Percentiles rank a stretch among this genome's conserved stretches.
phyloP scores from a whole-genome alignment of 2,329 filamentous ascomycete species.

The Sclerotinia borealis region DNA sequence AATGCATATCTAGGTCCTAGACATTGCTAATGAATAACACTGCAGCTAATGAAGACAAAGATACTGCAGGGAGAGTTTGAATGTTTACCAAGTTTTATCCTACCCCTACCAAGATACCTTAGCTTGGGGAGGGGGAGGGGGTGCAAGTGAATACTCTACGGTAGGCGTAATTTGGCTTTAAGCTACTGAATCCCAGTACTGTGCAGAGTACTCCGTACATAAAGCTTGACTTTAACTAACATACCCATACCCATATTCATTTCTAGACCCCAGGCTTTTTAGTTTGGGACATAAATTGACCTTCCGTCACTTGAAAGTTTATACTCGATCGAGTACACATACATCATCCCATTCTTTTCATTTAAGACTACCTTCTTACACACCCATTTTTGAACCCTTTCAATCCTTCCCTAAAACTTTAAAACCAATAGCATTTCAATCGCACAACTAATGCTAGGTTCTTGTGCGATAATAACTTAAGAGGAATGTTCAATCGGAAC shows the following conservation, averaged over 20 bases:
- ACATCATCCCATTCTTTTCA: not conserved
- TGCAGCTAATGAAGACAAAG: not conserved
- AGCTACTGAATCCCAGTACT: not conserved
- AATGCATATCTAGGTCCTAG: not conserved
- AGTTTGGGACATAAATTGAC: not conserved
- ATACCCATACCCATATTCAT: not conserved
- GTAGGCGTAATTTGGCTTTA: not conserved
- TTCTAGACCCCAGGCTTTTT: not conserved
- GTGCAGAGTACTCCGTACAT: too few relatives aligned
- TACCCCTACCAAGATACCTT: too few relatives aligned
- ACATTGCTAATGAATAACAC: too few relatives aligned
- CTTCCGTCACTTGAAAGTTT: not conserved
- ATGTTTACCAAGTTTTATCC: too few relatives aligned
- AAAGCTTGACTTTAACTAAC: not conserved
- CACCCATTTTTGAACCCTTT: not conserved
- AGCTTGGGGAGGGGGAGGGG: too few relatives aligned
- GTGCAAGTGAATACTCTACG: not conserved
- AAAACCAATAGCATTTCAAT: too few relatives aligned
- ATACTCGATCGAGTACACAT: too few relatives aligned
- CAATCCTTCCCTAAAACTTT: not conserved
- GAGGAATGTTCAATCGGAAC: constrained; percentile 16
- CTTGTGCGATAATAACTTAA: not conserved
- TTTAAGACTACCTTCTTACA: not conserved
- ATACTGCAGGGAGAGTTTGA: not conserved
- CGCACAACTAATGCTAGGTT: not conserved